Evolutionary conservation across 805 yeast genomes (phyloP).

Genomic region (Hanseniaspora singularis): DNA sequence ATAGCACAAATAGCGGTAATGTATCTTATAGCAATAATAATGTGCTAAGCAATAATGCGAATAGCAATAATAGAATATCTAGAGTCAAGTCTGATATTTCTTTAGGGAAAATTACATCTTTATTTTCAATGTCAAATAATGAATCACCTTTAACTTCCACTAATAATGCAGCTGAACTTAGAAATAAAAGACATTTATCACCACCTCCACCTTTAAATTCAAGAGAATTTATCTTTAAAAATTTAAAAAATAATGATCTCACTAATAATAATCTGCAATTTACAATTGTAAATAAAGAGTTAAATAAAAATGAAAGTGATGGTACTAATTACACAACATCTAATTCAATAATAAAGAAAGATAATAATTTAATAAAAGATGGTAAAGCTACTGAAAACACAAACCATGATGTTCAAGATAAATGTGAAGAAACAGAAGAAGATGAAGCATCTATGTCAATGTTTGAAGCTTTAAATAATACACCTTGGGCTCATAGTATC

Average conservation of each 20-base stretch:
- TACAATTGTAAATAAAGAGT: too few species aligned
- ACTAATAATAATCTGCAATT: too few species aligned
- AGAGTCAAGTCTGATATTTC: slow-evolving; percentile 10
- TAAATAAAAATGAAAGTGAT: too few species aligned
- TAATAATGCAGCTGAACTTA: slow-evolving; percentile 9
- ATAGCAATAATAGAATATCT: not conserved
- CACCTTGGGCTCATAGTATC: slow-evolving; percentile 26
- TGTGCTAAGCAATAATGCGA: too few species aligned
- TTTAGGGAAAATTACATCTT: not conserved
- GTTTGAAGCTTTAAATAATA: slow-evolving; percentile 41
- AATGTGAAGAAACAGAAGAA: slow-evolving; percentile 28
- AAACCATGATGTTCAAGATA: not conserved
- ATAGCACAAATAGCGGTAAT: too few species aligned
- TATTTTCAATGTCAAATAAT: not conserved
- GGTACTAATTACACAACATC: too few species aligned
- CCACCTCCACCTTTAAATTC: not conserved
- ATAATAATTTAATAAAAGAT: slow-evolving; percentile 9
- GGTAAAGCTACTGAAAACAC: not conserved
- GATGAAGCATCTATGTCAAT: slow-evolving; percentile 61
- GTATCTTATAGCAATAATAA: too few species aligned
- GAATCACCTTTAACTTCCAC: not conserved
- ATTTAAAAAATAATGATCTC: too few species aligned
- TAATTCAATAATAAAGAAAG: too few species aligned
- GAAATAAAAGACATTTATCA: slow-evolving; percentile 9
- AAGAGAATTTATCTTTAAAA: not conserved